phyloP scores from a whole-genome alignment of 1,284 basidiomycete species.

The Apiotrichum sp. region DNA sequence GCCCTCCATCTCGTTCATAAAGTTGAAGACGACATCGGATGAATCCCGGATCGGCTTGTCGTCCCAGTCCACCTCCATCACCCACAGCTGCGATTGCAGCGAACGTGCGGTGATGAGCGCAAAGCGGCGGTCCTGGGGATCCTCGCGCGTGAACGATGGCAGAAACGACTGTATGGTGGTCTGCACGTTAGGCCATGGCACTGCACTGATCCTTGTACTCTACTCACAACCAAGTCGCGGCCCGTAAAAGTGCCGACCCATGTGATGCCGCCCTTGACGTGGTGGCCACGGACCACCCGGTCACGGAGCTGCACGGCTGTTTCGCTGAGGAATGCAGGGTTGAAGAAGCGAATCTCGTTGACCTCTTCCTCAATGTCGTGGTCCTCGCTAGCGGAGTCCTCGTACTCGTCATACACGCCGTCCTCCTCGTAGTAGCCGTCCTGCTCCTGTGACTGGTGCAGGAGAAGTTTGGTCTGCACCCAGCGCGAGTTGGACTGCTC shows the following conservation, averaged over 20 bases:
- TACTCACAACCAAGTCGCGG: constrained; percentile 79
- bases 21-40: constrained; percentile 93
- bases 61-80: constrained; percentile 97
- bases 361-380: constrained; percentile 53
- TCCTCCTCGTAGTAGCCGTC: constrained; percentile 45
- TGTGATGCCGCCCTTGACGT: constrained; percentile 84
- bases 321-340: constrained; percentile 79
- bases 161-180: constrained; percentile 76
- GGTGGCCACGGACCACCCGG: constrained; percentile 72
- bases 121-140: constrained; percentile 65
- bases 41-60: constrained; percentile 75
- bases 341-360: constrained; percentile 71
- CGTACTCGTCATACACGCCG: constrained; percentile 46
- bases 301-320: constrained; percentile 81
- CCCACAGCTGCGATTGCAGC: constrained; percentile 85
- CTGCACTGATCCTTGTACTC: too few relatives aligned
- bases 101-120: constrained; percentile 81
- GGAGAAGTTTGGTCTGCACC: constrained; percentile 42
- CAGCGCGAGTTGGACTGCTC: constrained; percentile 35
- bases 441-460: constrained; percentile 37
- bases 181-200: constrained; percentile 41
- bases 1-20: constrained; percentile 75
- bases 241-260: constrained; percentile 85
- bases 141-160: constrained; percentile 64
- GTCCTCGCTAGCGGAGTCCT: constrained; percentile 52